Evolutionary conservation across 345 rosid genomes (phyloP), one percentile per base, ranked within the genome.

Genomic region (Salix udensis): DNA sequence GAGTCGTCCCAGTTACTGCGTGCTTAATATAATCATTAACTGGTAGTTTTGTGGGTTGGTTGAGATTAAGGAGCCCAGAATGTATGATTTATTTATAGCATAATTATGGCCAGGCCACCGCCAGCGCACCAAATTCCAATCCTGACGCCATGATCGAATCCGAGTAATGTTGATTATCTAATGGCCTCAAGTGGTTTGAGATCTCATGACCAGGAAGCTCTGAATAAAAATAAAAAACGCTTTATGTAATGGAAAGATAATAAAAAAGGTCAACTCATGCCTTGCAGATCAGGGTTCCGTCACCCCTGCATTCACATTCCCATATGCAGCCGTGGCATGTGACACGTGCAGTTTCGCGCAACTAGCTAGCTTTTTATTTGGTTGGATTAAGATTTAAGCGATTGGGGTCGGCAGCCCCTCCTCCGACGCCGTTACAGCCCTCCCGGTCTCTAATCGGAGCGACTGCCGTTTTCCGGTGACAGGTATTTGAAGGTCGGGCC

Each of bases 161-260:
- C 65, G 72, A 79, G 80, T 44, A 65, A 79, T 85, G 83, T 76
- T 70, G 64, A 72, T 76, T 62, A 72, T 68, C 6, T 34, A 68
- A 31, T 68, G 50, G 36, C 8, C 36, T 53, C 66, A 67, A 24
- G 6, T 37, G 67, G 23, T 70, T 46, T 50, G 36, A 46, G 46
- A 34, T 64, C 61, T 14, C 69, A 64, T 74, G 30, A 4, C 11
- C n/a, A n/a, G 36, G 40, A 58, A 72, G 18, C 21, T 4, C 21
- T 2, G 1, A 0, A 26, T 24, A 44, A 39, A 70, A 12, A 23
- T 44, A 23, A 24, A 28, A 1, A 44, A 26, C 53, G 24, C 34
- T 68, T 68, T 23, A 1, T 24, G 19, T n/a, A 8, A 44, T 14
- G 18, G 19, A 31, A 31, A 31, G 14, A 26, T 46, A 26, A 26